phyloP scores from a whole-genome alignment of 2,329 filamentous ascomycete species.

The Penicillium oxalicum region DNA sequence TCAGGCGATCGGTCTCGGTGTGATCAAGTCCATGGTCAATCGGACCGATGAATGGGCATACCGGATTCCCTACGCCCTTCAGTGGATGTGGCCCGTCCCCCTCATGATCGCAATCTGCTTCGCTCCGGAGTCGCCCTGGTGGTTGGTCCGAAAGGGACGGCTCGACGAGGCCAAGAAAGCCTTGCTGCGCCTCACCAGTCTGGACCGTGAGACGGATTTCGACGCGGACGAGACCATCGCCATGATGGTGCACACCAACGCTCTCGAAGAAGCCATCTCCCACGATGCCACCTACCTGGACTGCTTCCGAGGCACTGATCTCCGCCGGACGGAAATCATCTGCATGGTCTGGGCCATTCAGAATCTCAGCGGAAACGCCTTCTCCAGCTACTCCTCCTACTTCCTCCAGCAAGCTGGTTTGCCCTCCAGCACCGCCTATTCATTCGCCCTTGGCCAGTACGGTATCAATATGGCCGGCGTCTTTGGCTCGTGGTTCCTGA shows the following conservation, averaged over 20 bases:
- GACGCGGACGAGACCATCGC: slow-evolving; percentile 76
- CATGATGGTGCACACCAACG: slow-evolving; percentile 88
- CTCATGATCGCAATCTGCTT: slow-evolving; percentile 43
- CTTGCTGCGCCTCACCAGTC: slow-evolving; percentile 41
- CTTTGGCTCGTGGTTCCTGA: slow-evolving; percentile 73
- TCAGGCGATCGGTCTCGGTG: slow-evolving; percentile 48
- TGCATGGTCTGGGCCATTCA: slow-evolving; percentile 62
- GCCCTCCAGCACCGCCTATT: slow-evolving; percentile 23
- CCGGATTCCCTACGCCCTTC: slow-evolving; percentile 47
- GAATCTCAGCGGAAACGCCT: slow-evolving; percentile 57
- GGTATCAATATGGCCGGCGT: slow-evolving; percentile 70
- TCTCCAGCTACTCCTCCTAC: slow-evolving; percentile 60
- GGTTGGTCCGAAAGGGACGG: slow-evolving; percentile 44
- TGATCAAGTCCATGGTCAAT: slow-evolving; percentile 44
- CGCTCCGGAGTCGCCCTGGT: slow-evolving; percentile 49
- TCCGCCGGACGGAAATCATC: slow-evolving; percentile 69
- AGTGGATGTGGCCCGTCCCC: slow-evolving; percentile 51
- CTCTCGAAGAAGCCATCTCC: slow-evolving; percentile 70
- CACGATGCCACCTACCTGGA: slow-evolving; percentile 68
- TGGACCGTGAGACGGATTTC: slow-evolving; percentile 58
- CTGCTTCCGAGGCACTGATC: slow-evolving; percentile 74
- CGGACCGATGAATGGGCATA: slow-evolving; percentile 47
- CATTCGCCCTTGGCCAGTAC: slow-evolving; percentile 55
- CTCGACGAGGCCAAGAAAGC: slow-evolving; percentile 41
- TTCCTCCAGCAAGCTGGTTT: slow-evolving; percentile 54